Evolutionary conservation across 257 asterid genomes (phyloP).

Genomic region (Nicotiana obtusifolia): DNA sequence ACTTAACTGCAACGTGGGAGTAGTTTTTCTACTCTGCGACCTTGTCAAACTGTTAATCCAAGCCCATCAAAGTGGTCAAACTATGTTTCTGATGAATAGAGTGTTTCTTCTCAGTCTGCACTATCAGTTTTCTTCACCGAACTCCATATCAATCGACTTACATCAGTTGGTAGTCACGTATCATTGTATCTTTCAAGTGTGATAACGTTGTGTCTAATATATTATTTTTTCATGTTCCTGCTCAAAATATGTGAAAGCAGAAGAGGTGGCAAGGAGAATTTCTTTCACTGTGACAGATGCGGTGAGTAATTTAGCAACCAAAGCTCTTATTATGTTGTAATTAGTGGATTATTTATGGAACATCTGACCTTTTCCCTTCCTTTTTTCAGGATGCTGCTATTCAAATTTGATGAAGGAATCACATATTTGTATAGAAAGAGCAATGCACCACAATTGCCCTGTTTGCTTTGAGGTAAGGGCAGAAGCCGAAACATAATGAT

Average conservation of each 20-base stretch:
- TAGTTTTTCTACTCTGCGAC: background rate
- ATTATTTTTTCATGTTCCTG: background rate
- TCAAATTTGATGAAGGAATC: slow-evolving; percentile 49
- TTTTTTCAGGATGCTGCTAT: slow-evolving; percentile 57
- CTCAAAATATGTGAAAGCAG: slow-evolving; percentile 19
- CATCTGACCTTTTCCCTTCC: background rate
- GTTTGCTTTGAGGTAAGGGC: slow-evolving; percentile 65
- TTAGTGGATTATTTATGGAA: background rate
- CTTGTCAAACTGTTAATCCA: background rate
- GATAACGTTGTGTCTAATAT: background rate
- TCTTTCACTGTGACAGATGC: slow-evolving; percentile 65
- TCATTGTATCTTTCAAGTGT: background rate
- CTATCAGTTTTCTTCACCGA: too few relatives aligned
- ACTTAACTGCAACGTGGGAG: background rate
- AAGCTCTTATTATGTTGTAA: background rate
- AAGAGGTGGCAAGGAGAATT: slow-evolving; percentile 70
- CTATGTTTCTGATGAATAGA: background rate
- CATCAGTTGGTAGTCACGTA: background rate
- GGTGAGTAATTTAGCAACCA: slow-evolving; percentile 31
- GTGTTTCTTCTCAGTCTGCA: background rate
- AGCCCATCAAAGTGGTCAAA: background rate
- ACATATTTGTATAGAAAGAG: slow-evolving; percentile 63
- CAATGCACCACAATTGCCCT: slow-evolving; percentile 75
- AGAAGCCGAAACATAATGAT: background rate
- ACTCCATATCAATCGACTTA: background rate